Base-by-base conservation (phyloP, 148 eudicot species). In the Gaultheria prostrata region DNA sequence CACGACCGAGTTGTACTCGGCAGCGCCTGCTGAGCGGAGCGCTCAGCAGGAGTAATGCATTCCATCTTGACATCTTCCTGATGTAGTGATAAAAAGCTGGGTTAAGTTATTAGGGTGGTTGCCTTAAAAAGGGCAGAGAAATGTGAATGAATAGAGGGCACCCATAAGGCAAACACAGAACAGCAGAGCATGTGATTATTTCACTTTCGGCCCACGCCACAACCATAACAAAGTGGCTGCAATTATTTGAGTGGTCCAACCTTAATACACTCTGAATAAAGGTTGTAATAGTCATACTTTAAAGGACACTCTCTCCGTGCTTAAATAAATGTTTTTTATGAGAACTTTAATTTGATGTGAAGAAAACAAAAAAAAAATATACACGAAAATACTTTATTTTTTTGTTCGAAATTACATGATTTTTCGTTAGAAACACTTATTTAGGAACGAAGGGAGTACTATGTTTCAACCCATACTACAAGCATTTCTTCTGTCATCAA, bases 201-300 rank as follows among this genome's bases (percentile, higher is more conserved):
- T 71, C 35, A 71, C 76, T 71, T 71, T 71, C 35, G 76, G 46
- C 76, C 76, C 76, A 71, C 35, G 76, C 76, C 48, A 35, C 24
- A 32, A 46, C 76, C 76, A 71, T 32, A 7, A 18, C 76, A 71
- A 71, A 35, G 76, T 71, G 45, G 48, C 45, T 17, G 18, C 46
- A 71, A 71, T 71, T 32, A 35, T 71, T 71, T 15, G 76, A 71
- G 76, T 35, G 76, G 48, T 71, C 46, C 76, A 71, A 71, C 46
- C n/a, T 46, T 18, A 71, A 71, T 35, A 33, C 48, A 35, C 45
- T 1, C 0, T 17, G 46, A 71, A 63, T 33, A 71, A 48, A 71
- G 76, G 46, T 17, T 71, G 76, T 71, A 32, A 71, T 6, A 71
- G 1, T 33, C 48, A 71, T 15, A 7, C n/a, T n/a, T n/a, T 39